These are phyloP conservation scores for Neurospora sp. DNA, from an alignment of 495 filamentous ascomycete species.

Conservation along the genomic window DNA sequence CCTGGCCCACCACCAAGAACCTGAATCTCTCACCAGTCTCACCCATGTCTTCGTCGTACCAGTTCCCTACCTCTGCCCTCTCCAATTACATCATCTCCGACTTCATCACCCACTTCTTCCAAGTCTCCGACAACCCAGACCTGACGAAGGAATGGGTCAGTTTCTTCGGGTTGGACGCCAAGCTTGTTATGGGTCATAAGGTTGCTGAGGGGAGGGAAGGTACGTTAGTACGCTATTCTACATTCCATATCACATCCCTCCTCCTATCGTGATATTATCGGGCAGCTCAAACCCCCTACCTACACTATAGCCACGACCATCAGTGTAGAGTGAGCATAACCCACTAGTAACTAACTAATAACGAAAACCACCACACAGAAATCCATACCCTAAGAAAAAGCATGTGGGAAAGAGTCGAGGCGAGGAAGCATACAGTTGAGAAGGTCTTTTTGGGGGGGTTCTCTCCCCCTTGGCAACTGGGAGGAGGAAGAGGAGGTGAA, in stretches of 20 bases:
- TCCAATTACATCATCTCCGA: constrained; percentile 5
- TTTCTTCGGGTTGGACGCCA: constrained; percentile 24
- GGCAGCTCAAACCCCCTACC: too few relatives aligned
- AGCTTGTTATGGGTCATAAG: constrained; percentile 22
- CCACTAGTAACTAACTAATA: too few relatives aligned
- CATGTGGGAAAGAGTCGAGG: constrained; percentile 21
- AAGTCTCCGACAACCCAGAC: constrained; percentile 24
- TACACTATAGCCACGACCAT: too few relatives aligned
- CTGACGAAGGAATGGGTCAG: constrained; percentile 29
- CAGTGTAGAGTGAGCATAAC: too few relatives aligned
- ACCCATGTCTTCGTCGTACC: too few relatives aligned
- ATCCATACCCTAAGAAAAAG: constrained; percentile 9
- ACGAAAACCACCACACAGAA: constrained; percentile 4
- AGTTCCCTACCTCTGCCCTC: too few relatives aligned
- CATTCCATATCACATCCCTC: too few relatives aligned
- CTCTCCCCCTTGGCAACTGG: neutral
- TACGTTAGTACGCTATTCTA: constrained; percentile 3
- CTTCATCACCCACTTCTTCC: constrained; percentile 29
- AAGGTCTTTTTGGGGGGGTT: constrained; percentile 24
- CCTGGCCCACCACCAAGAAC: constrained; percentile 17
- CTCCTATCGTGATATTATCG: too few relatives aligned
- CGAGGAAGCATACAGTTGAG: constrained; percentile 18
- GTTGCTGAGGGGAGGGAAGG: constrained; percentile 21
- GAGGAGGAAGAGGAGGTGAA: neutral
- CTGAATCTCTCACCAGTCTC: neutral